Evolutionary conservation across 257 asterid species (phyloP), one percentile per base, ranked within the genome.

Genomic region (Ophiorrhiza pumila): DNA sequence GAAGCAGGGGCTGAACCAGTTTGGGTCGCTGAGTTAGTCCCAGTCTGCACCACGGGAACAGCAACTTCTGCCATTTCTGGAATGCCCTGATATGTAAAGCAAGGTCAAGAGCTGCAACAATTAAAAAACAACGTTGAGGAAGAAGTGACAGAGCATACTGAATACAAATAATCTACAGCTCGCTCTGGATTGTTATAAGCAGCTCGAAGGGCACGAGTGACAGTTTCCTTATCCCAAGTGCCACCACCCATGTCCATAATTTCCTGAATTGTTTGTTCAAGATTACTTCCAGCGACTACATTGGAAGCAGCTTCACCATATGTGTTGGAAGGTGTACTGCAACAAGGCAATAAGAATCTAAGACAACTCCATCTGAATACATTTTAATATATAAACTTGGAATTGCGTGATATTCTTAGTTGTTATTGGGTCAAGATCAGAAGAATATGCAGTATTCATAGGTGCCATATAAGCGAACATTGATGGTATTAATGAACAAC

Each of bases 221-320:
- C 96, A 9, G 84, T 87, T 78, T 90, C 92, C 76, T 80, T 88
- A 83, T 90, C 91, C 98, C 98, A 92, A 58, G 81, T 85, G 46
- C 96, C 97, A 61, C 96, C 97, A 15, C 97, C 96, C 95, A 92
- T 84, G 81, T 92, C 96, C 78, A 92, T 77, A 73, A 92, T 66
- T 69, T 90, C 93, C 81, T 92, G 92, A 74, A 90, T 82, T 17
- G 92, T 87, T 72, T 77, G 83, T 73, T 92, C 96, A 34, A 85
- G 78, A 83, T 75, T 83, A 71, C 71, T 80, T 70, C 79, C 87
- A 57, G 83, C 82, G 61, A 83, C 92, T 78, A 86, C 76, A 83
- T 39, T 83, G 68, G 92, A 81, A 79, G 91, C 93, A 79, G 81
- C 83, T 81, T 77, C 80, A 72, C 80, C 69, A 73, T 74, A 78